Percentiles rank a stretch among this genome's conserved stretches.
Evolutionary conservation across 2,329 filamentous ascomycete species (phyloP).

Genomic region (Whalleya microplaca): DNA sequence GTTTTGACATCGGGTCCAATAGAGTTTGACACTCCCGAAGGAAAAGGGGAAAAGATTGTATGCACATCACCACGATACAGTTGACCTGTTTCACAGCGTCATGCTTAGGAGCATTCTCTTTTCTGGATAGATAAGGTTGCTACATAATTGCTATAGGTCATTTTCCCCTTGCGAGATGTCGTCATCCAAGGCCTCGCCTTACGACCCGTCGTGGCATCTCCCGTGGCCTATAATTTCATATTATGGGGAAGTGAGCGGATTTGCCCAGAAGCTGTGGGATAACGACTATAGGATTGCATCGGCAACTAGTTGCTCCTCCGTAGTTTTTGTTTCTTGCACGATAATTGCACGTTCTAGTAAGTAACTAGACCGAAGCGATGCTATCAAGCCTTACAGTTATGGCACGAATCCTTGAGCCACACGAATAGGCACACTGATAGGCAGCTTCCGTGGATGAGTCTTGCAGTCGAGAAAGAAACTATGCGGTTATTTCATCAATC

Average conservation of each 20-base stretch:
- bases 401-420: background rate
- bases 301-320: background rate
- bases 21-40: conserved; percentile 4
- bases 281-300: background rate
- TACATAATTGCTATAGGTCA: background rate
- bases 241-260: background rate
- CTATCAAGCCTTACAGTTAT: background rate
- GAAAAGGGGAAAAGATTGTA: background rate
- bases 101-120: background rate
- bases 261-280: background rate
- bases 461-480: background rate
- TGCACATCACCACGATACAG: conserved; percentile 4
- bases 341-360: background rate
- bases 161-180: background rate
- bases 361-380: background rate
- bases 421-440: background rate
- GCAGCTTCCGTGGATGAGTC: background rate
- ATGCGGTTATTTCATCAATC: background rate
- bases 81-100: conserved; percentile 9
- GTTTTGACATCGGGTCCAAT: conserved; percentile 20
- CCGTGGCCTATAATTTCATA: background rate
- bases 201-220: background rate
- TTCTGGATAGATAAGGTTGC: background rate
- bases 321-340: background rate
- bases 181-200: background rate